These are phyloP conservation scores for Russula brevipes DNA, from an alignment of 768 basidiomycete species.

Conservation along the genomic window DNA sequence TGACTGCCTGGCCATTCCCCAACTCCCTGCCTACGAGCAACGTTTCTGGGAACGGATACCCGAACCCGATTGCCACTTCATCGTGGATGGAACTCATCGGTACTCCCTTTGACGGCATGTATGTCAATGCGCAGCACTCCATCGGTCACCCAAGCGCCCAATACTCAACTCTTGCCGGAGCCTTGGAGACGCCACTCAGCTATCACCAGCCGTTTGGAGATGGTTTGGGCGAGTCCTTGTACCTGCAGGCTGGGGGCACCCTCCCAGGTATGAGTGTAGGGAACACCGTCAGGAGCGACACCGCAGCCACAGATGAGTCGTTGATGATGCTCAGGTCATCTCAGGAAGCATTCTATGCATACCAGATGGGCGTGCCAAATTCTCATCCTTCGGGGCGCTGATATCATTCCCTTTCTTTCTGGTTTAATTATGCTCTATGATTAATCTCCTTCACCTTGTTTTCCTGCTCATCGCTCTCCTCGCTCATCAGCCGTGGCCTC, in stretches of 20 bases:
- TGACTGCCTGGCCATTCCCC: not conserved
- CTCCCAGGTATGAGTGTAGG: constrained; percentile 7
- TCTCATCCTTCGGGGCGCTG: not conserved
- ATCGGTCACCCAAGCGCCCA: not conserved
- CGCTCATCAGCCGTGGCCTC: not conserved
- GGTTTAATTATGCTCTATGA: not conserved
- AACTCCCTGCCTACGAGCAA: not conserved
- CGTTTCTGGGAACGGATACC: not conserved
- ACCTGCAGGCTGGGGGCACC: not conserved
- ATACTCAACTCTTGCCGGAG: constrained; percentile 4
- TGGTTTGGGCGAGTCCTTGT: constrained; percentile 10
- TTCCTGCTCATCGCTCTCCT: not conserved
- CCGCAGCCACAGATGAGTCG: constrained; percentile 4
- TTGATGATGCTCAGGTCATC: constrained; percentile 6
- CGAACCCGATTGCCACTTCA: not conserved
- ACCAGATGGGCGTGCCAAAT: not conserved
- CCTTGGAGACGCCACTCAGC: constrained; percentile 5
- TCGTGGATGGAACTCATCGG: constrained; percentile 1
- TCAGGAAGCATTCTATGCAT: constrained; percentile 4
- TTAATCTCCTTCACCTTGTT: not conserved
- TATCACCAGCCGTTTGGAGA: constrained; percentile 21
- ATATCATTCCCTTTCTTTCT: not conserved
- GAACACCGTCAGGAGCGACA: not conserved
- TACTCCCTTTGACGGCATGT: not conserved
- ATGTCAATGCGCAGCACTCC: not conserved